Evolutionary conservation across 2,329 filamentous ascomycete genomes (phyloP).

Genomic region (Penicillium sp.): DNA sequence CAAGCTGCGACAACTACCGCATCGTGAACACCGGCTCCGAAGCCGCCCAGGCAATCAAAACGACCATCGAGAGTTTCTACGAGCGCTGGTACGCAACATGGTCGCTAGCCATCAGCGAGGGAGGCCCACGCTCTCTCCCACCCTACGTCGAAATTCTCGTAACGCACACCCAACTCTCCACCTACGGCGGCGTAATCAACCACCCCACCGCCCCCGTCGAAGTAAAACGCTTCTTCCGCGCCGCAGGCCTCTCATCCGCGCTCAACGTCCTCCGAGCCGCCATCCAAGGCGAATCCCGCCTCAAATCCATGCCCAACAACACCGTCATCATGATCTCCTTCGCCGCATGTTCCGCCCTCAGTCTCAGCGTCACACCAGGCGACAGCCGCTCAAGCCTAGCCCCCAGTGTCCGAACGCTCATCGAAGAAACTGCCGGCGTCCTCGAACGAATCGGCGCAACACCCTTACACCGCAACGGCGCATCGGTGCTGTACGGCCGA

Average conservation of each 20-base stretch:
- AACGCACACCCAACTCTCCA: slow-evolving; percentile 72
- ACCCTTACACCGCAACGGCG: slow-evolving; percentile 67
- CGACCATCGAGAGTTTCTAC: slow-evolving; percentile 67
- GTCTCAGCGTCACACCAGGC: slow-evolving; percentile 61
- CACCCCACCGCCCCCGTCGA: slow-evolving; percentile 70
- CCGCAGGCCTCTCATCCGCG: slow-evolving; percentile 69
- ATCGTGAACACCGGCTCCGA: slow-evolving; percentile 34
- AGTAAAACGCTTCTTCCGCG: slow-evolving; percentile 72
- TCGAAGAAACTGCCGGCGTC: slow-evolving; percentile 69
- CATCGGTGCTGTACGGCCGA: slow-evolving; percentile 62
- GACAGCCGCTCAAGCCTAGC: slow-evolving; percentile 60
- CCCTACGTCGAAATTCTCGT: slow-evolving; percentile 76
- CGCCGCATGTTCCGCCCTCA: slow-evolving; percentile 69
- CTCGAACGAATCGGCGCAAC: slow-evolving; percentile 68
- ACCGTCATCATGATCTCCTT: slow-evolving; percentile 79
- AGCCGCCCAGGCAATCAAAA: slow-evolving; percentile 51
- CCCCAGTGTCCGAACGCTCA: slow-evolving; percentile 64
- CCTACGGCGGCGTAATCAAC: slow-evolving; percentile 73
- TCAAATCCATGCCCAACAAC: slow-evolving; percentile 77
- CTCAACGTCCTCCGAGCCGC: slow-evolving; percentile 74
- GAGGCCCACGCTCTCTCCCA: slow-evolving; percentile 55
- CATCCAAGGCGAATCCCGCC: slow-evolving; percentile 68
- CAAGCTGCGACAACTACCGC: slow-evolving; percentile 44
- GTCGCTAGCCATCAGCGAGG: slow-evolving; percentile 59
- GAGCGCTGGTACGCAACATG: slow-evolving; percentile 65